A percentile compares a stretch with the other conserved stretches of the same genome.
Conservation (phyloP, 2,329 filamentous ascomycete species). For the Pseudogymnoascus verrucosus region DNA sequence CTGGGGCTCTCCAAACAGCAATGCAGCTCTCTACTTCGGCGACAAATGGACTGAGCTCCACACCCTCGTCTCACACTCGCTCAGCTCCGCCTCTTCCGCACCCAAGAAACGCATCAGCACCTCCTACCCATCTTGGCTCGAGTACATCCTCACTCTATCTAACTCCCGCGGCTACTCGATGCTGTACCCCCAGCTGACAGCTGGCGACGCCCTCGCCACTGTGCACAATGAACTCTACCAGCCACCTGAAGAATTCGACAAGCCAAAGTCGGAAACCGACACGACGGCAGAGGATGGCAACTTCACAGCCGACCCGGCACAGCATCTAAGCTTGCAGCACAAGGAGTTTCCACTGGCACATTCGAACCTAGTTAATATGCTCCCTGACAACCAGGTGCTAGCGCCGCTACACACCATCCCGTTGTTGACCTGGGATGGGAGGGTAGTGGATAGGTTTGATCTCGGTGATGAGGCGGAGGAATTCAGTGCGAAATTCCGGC, state of each 20-base stretch:
- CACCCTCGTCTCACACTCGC: constrained; percentile 54
- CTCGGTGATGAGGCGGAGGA: constrained; percentile 38
- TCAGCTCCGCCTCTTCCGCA: constrained; percentile 28
- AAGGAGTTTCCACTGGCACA: constrained; percentile 34
- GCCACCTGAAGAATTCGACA: constrained; percentile 59
- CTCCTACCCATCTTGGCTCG: constrained; percentile 66
- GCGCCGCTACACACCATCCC: constrained; percentile 43
- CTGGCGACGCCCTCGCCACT: constrained; percentile 46
- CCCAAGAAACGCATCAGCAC: constrained; percentile 56
- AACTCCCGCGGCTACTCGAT: constrained; percentile 69
- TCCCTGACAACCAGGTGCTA: constrained; percentile 37
- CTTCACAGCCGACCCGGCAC: constrained; percentile 22
- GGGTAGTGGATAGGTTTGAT: constrained; percentile 31
- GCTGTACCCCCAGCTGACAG: constrained; percentile 61
- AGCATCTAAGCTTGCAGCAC: constrained; percentile 21
- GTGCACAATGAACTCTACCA: constrained; percentile 70
- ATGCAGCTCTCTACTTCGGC: constrained; percentile 75
- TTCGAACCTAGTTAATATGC: constrained; percentile 42
- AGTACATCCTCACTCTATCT: constrained; percentile 69
- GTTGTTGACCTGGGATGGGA: constrained; percentile 57
- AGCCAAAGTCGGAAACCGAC: constrained; percentile 18
- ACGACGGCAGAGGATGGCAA: constrained; percentile 12
- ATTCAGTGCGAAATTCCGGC: constrained; percentile 53
- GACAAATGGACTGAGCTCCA: constrained; percentile 84
- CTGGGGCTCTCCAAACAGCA: constrained; percentile 77